Evolutionary conservation across 108 stramenopile species (phyloP).

Genomic region (Cyclotella atomus): DNA sequence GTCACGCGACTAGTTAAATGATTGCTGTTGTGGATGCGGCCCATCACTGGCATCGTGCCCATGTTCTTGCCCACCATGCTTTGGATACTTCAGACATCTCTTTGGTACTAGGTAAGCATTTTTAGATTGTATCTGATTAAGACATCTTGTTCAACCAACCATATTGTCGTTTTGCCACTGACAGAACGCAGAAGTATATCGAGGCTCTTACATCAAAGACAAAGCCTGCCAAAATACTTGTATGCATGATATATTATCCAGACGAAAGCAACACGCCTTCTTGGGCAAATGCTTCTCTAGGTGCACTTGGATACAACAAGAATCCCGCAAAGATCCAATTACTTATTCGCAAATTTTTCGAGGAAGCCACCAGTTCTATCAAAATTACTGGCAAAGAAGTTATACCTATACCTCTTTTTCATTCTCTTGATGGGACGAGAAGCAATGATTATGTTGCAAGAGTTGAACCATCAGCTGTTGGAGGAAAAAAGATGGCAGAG

Average conservation of each 20-base stretch:
- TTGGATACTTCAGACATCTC: constrained; percentile 85
- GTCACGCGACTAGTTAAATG: constrained; percentile 39
- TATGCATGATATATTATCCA: constrained; percentile 92
- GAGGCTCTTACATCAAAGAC: constrained; percentile 67
- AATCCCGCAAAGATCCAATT: constrained; percentile 74
- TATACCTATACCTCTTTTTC: constrained; percentile 80
- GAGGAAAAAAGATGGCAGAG: constrained; percentile 89
- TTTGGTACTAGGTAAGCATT: constrained; percentile 70
- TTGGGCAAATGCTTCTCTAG: constrained; percentile 85
- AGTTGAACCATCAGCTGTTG: constrained; percentile 86
- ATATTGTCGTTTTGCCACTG: too few species aligned
- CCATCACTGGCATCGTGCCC: constrained; percentile 60
- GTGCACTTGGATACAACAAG: constrained; percentile 74
- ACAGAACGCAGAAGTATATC: constrained; percentile 71
- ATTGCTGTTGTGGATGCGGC: constrained; percentile 83
- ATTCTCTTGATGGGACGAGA: constrained; percentile 78
- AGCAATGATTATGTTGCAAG: constrained; percentile 85
- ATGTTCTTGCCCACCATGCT: constrained; percentile 55
- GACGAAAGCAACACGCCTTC: constrained; percentile 74
- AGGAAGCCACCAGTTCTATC: constrained; percentile 69
- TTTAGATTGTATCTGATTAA: background rate
- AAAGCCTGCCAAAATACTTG: constrained; percentile 81
- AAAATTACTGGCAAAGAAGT: constrained; percentile 70
- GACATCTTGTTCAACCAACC: too few species aligned
- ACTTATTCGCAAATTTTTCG: constrained; percentile 72